Percentiles rank a stretch among this genome's conserved stretches.
These are phyloP conservation scores for Saccharomyces pastorianus DNA, from an alignment of 1,139 yeast genomes.

Conservation along the genomic window DNA sequence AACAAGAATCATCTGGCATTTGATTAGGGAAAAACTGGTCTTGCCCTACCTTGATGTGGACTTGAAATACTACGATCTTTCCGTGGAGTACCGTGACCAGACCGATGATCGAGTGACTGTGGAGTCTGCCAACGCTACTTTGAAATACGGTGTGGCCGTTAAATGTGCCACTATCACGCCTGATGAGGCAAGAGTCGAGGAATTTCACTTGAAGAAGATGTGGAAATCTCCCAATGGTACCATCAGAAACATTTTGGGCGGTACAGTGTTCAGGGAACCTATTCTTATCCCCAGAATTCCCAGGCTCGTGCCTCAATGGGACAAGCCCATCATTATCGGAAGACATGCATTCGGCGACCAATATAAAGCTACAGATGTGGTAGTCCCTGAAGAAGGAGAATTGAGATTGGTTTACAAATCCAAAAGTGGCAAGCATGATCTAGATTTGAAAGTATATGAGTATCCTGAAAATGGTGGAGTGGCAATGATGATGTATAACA, in stretches of 20 bases:
- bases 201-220: conserved; percentile 85
- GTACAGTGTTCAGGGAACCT: conserved; percentile 95
- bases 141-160: conserved; percentile 83
- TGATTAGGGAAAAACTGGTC: conserved; percentile 73
- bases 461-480: conserved; percentile 69
- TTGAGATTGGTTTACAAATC: conserved; percentile 66
- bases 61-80: conserved; percentile 84
- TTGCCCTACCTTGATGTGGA: conserved; percentile 80
- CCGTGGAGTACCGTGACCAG: conserved; percentile 74
- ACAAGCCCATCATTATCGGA: conserved; percentile 89
- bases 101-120: conserved; percentile 82
- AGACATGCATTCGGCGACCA: conserved; percentile 98
- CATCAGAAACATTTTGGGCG: conserved; percentile 86
- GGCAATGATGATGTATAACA: conserved; percentile 89
- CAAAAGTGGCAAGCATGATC: conserved; percentile 42
- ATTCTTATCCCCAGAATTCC: conserved; percentile 87
- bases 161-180: conserved; percentile 98
- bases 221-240: conserved; percentile 98
- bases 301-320: conserved; percentile 87
- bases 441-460: conserved; percentile 55
- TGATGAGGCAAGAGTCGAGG: conserved; percentile 89
- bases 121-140: conserved; percentile 86
- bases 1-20: conserved; percentile 89
- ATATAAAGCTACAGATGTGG: conserved; percentile 83
- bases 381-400: conserved; percentile 71